phyloP scores from a whole-genome alignment of 1,139 yeast species.

The Geotrichum phurueaensis region DNA sequence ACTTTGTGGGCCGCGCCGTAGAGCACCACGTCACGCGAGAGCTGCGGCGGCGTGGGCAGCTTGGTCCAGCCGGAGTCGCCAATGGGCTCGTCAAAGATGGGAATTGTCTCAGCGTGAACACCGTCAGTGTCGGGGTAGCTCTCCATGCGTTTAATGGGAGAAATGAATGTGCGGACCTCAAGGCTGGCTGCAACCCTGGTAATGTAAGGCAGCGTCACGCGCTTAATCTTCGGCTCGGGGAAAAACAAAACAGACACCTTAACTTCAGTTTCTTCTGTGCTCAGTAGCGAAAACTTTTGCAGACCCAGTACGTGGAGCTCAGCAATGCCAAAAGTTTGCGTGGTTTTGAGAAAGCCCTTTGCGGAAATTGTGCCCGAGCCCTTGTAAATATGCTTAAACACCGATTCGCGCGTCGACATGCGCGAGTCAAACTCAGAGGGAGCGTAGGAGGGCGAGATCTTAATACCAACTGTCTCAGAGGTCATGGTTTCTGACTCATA shows the following conservation, averaged over 20 bases:
- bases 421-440: constrained; percentile 12
- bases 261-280: neutral
- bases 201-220: constrained; percentile 11
- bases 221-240: constrained; percentile 10
- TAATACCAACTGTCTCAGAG: neutral
- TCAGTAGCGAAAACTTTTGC: constrained; percentile 3
- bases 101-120: neutral
- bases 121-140: constrained; percentile 3
- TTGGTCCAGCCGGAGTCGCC: constrained; percentile 10
- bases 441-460: constrained; percentile 10
- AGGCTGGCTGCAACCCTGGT: neutral
- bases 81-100: neutral
- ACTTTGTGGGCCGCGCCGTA: constrained; percentile 10
- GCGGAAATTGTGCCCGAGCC: neutral
- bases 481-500: neutral
- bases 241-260: constrained; percentile 12
- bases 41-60: constrained; percentile 10
- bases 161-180: constrained; percentile 4
- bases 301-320: constrained; percentile 17
- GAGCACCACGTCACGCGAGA: neutral
- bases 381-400: constrained; percentile 11
- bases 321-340: constrained; percentile 9
- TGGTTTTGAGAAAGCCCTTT: constrained; percentile 9
- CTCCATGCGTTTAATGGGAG: neutral
- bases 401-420: neutral